Evolutionary conservation across 2,329 filamentous ascomycete genomes (phyloP), one percentile per base, ranked within the genome.

Genomic region (Chrysoporthe deuterocubensis): DNA sequence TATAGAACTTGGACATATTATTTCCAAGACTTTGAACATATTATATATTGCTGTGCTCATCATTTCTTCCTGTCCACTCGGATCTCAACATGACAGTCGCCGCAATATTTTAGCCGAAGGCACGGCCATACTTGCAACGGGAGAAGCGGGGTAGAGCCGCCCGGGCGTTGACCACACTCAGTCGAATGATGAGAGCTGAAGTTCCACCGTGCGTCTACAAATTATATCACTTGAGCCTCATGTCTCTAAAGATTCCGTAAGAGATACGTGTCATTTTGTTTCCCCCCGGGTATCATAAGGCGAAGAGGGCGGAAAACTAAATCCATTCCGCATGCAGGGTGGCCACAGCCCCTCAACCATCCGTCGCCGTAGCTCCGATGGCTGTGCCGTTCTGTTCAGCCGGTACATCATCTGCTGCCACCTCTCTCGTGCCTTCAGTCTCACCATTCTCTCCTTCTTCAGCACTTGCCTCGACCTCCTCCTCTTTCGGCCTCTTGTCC

Each of bases 401-500:
- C 21, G 32, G 18, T 9, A n/a, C 52, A 6, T 62, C 66, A 32
- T 59, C 64, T 59, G 44, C 64, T 59, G 44, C 54, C 42, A 34
- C 48, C 43, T 67, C 56, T 21, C 44, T 56, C 13, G 21, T 32
- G 21, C 26, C 43, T 14, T 48, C 43, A 13, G 18, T 40, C 44
- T 40, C 43, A 18, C 13, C 8, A 5, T 43, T n/a, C 18, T 32
- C 48, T 54, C 14, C 34, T 43, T 52, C 48, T 65, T 44, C 57
- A 16, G 18, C 37, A 32, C 7, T 48, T 1, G 26, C 26, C 9
- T 48, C 46, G 13, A 73, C 11, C 76, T 74, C 75, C n/a, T 82
- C 81, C 8, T 79, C 75, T 43, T 80, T 76, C 4, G 72, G 75
- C 46, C 87, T 67, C 40, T 64, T 26, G 40, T 66, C 67, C 64